Base-by-base conservation (phyloP, 1,284 basidiomycete species). In the Schizophyllum commune region DNA sequence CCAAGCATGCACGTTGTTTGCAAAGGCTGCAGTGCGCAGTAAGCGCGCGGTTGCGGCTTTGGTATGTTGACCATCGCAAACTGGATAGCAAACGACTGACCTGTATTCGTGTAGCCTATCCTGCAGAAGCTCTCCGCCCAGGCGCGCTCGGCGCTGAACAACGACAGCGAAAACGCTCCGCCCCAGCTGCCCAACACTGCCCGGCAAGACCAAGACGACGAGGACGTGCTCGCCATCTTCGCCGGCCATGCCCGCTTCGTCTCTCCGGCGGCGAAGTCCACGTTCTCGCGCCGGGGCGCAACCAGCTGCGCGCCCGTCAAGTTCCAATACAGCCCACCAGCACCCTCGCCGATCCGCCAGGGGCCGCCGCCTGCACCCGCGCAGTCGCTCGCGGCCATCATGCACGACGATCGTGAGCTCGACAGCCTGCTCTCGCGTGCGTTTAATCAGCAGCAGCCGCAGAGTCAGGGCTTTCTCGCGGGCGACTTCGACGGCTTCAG, bases 171-270 rank as follows among this genome's bases (percentile, higher is more conserved):
- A 9, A 55, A 20, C 19, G 20, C 53, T 1, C 69, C 73, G 3
- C 62, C 70, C 2, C 75, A 73, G 6, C 74, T 77, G 62, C 74
- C 66, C 32, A 74, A 77, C 21, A 65, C 71, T 20, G 62, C 71
- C 68, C 1, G 69, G 66, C 7, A 56, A 55, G 22, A 71, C 73
- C n/a, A 68, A 19, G 75, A 79, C 47, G 69, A 64, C 4, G 79
- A 83, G 5, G 86, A 87, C 62, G 86, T 86, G 57, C 73, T 88
- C 7, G 74, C 79, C 0, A 83, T 88, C 52, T 82, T 85, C 65
- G 82, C 84, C 2, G 85, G 85, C 1, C 80, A 80, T 62, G 83
- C 81, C 0, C 77, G 82, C 13, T 79, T 87, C 57, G 77, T 86
- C 9, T 79, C 78, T 47, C 39, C 39, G 9, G 39, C 13, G 17